phyloP scores from a whole-genome alignment of 306 rosid species.

The Mimosa bimucronata region DNA sequence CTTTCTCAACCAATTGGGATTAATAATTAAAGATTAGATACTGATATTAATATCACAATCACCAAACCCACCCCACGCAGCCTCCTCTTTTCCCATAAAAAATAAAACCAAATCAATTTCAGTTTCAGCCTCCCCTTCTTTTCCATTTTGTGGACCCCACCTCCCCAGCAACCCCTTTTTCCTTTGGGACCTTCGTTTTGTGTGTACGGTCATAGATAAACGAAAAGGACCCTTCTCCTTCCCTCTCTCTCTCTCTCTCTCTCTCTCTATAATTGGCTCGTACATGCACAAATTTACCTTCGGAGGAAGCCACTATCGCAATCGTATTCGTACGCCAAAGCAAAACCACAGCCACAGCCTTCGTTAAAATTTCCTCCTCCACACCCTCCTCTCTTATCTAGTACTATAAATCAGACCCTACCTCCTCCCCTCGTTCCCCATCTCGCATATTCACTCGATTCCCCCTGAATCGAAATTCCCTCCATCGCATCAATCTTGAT shows the following conservation, averaged over 20 bases:
- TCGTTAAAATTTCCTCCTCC: background rate
- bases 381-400: conserved; percentile 23
- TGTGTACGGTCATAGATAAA: background rate
- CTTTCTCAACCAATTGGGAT: too few species aligned
- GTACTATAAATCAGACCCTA: conserved; percentile 39
- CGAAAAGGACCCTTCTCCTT: background rate
- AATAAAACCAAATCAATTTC: too few species aligned
- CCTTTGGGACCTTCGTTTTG: background rate
- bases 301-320: conserved; percentile 35
- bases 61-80: background rate
- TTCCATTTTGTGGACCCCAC: background rate
- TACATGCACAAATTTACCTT: background rate
- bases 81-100: background rate
- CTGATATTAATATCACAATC: too few species aligned
- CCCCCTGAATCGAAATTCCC: background rate
- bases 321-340: conserved; percentile 20
- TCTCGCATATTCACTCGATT: background rate
- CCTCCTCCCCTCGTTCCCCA: conserved; percentile 5
- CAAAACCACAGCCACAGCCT: conserved; percentile 40
- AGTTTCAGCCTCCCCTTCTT: background rate
- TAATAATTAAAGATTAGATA: too few species aligned
- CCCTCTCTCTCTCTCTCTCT: too few species aligned
- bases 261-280: conserved; percentile 19
- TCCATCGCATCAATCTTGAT: too few species aligned
- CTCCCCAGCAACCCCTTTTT: background rate